These are phyloP conservation scores for Pythium dissotocum DNA, from an alignment of 352 stramenopile species.

Conservation along the genomic window DNA sequence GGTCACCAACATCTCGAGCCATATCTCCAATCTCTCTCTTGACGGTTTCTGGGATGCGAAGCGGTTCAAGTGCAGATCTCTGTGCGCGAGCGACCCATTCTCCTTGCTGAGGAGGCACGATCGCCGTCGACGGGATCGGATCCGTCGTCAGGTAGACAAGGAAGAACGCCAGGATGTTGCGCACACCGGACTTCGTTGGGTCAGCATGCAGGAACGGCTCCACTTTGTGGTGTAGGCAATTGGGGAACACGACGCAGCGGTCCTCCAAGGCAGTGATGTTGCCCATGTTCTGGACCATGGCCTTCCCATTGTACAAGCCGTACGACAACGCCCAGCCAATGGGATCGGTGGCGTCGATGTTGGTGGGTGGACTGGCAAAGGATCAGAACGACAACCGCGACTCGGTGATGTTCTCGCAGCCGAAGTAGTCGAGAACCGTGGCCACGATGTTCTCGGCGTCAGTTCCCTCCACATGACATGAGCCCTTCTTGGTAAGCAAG, in stretches of 20 bases:
- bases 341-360: constrained; percentile 11
- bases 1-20: background rate
- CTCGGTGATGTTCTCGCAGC: constrained; percentile 37
- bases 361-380: constrained; percentile 4
- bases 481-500: constrained; percentile 28
- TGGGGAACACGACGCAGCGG: constrained; percentile 36
- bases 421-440: constrained; percentile 40
- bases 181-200: constrained; percentile 13
- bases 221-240: constrained; percentile 33
- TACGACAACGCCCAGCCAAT: constrained; percentile 14
- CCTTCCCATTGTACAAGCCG: constrained; percentile 7
- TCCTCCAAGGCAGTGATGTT: constrained; percentile 17
- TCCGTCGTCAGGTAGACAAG: constrained; percentile 23
- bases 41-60: background rate
- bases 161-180: constrained; percentile 42
- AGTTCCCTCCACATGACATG: constrained; percentile 37
- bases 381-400: constrained; percentile 34
- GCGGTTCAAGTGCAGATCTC: background rate
- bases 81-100: constrained; percentile 18
- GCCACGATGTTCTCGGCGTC: constrained; percentile 35
- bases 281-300: constrained; percentile 22
- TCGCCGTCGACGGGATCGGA: constrained; percentile 27
- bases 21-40: background rate
- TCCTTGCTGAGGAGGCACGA: constrained; percentile 37
- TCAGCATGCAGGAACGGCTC: constrained; percentile 32